Percentiles rank a stretch among this genome's conserved stretches.
These are phyloP conservation scores for Gossypium sturtianum DNA, from an alignment of 345 rosid species.

Conservation along the genomic window DNA sequence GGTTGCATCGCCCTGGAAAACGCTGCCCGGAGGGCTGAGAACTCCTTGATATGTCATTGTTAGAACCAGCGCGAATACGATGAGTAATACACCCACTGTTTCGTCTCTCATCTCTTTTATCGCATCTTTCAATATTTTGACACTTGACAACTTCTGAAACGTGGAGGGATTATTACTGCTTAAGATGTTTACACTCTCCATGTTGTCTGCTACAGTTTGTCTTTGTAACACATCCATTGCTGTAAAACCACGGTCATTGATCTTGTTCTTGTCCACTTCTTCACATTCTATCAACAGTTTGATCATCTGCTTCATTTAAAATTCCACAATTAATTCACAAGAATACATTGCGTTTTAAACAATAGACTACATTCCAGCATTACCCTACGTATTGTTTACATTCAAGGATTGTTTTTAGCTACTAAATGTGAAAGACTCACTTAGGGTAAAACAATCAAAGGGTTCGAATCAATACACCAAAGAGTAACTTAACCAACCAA, in stretches of 20 bases:
- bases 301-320: not conserved
- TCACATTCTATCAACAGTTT: not conserved
- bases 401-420: too few relatives aligned
- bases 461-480: too few relatives aligned
- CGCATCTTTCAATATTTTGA: too few relatives aligned
- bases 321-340: not conserved
- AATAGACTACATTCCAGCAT: too few relatives aligned
- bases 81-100: not conserved
- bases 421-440: too few relatives aligned
- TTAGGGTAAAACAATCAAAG: too few relatives aligned
- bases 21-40: not conserved
- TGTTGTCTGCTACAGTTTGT: not conserved
- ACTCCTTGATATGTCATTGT: not conserved
- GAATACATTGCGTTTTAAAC: too few relatives aligned
- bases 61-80: not conserved
- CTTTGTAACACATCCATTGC: not conserved
- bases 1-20: not conserved
- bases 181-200: not conserved
- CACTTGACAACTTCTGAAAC: not conserved
- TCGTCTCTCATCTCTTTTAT: not conserved
- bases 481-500: too few relatives aligned
- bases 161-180: fast-evolving
- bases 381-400: too few relatives aligned
- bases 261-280: not conserved
- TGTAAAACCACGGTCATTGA: not conserved